Evolutionary conservation across 2,329 filamentous ascomycete species (phyloP), one percentile per base, ranked within the genome.

Genomic region (Aureobasidium sp.): DNA sequence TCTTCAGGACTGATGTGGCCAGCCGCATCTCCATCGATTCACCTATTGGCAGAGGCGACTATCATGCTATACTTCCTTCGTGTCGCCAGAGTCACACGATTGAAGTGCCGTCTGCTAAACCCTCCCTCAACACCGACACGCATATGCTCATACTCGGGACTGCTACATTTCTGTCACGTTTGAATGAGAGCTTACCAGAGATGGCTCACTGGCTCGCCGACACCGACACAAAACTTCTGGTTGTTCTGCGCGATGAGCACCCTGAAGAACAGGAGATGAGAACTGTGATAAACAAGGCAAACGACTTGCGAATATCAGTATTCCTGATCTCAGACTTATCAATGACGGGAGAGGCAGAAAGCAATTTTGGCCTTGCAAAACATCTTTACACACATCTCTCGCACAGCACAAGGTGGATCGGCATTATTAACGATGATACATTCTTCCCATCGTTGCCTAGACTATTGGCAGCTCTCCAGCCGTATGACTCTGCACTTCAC

Each of bases 361-460:
- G 41, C n/a, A 43, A 43, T 10, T 43, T 43, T n/a, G 41, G 41
- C 7, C 41, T 43, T 2, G 41, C 41, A 20, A 43, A n/a, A 20
- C 8, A 43, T 24, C n/a, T 43, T 1, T 47, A 66, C 47, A 66
- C 65, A 43, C 27, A 67, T 36, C 59, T 59, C 3, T 59, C 64
- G 47, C 26, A 63, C 12, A 57, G 56, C 9, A 70, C 69, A 1
- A 51, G 63, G 51, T 71, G 69, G 69, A 67, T 69, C 47, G 68
- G 66, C 29, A 57, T 71, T 36, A 69, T 70, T 29, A 68, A 71
- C 51, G 69, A 71, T 50, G 69, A 71, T 46, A 71, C 69, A 1
- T 71, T 71, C 63, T 71, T 71, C 47, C 53, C 69, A 17, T 69
- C 68, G 2, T 53, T 71, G 29, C 65, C 66, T 5, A 61, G 62